A percentile compares a stretch with the other conserved stretches of the same genome.
These are phyloP conservation scores for Xerocomellus chrysenteron DNA, from an alignment of 768 basidiomycete species.

Conservation along the genomic window DNA sequence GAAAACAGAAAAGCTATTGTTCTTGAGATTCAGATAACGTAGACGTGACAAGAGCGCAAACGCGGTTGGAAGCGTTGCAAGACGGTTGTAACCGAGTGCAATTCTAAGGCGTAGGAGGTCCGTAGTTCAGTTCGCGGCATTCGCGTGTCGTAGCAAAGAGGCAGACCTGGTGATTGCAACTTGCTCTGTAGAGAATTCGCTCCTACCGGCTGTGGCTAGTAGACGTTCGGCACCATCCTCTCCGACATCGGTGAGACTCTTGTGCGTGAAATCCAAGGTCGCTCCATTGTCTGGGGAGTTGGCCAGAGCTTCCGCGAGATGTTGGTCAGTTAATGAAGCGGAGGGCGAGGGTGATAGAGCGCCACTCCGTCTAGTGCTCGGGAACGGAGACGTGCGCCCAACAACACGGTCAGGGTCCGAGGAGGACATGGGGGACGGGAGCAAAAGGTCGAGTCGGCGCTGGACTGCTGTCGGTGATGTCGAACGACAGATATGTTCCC, in stretches of 20 bases:
- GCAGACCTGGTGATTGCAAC: slow-evolving; percentile 61
- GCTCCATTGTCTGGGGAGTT: slow-evolving; percentile 74
- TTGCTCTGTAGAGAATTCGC: slow-evolving; percentile 45
- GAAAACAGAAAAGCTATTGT: slow-evolving; percentile 78
- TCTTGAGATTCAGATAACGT: slow-evolving; percentile 84
- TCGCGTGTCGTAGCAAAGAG: slow-evolving; percentile 5
- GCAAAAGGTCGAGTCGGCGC: slow-evolving; percentile 6
- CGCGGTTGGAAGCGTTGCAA: slow-evolving; percentile 72
- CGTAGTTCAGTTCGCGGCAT: slow-evolving; percentile 5
- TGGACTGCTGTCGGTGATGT: slow-evolving; percentile 17
- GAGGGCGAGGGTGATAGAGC: slow-evolving; percentile 32
- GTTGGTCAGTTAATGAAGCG: slow-evolving; percentile 50
- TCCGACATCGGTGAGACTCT: slow-evolving; percentile 73
- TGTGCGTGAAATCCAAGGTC: slow-evolving; percentile 83
- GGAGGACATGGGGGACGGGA: slow-evolving; percentile 24
- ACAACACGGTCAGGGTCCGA: slow-evolving; percentile 31
- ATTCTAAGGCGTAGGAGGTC: slow-evolving; percentile 49
- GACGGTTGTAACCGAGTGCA: slow-evolving; percentile 81
- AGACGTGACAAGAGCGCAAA: slow-evolving; percentile 72
- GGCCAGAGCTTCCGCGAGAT: slow-evolving; percentile 62
- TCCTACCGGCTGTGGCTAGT: slow-evolving; percentile 62
- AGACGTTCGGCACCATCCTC: slow-evolving; percentile 76
- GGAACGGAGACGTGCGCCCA: slow-evolving; percentile 31
- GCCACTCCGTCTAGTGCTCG: slow-evolving; percentile 23
- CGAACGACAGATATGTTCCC: slow-evolving; percentile 21